A percentile compares a stretch with the other conserved stretches of the same genome.
Evolutionary conservation across 352 stramenopile genomes (phyloP).

Genomic region (Pythium dissimile): DNA sequence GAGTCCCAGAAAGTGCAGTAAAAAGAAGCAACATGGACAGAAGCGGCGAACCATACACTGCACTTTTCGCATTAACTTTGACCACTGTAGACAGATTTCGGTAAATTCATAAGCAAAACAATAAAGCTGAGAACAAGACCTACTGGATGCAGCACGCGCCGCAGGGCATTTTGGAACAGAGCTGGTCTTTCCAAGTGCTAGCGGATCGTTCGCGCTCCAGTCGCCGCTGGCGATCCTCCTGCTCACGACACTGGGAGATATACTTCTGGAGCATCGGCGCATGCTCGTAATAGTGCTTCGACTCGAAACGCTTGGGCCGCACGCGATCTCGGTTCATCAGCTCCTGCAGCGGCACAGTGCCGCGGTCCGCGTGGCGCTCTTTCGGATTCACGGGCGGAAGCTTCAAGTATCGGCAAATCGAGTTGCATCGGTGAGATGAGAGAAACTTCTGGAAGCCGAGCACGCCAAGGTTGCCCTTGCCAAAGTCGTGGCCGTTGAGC

Average conservation of each 20-base stretch:
- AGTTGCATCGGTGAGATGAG: constrained; percentile 86
- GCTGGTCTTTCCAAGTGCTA: constrained; percentile 8
- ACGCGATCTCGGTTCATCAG: constrained; percentile 78
- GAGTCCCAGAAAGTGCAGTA: background rate
- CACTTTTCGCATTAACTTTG: background rate
- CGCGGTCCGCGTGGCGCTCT: constrained; percentile 64
- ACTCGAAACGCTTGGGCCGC: constrained; percentile 71
- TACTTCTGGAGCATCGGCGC: constrained; percentile 87
- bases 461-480: constrained; percentile 83
- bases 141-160: constrained; percentile 17
- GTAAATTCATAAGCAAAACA: background rate
- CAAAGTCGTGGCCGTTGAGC: constrained; percentile 84
- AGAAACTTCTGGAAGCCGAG: constrained; percentile 87
- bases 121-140: background rate
- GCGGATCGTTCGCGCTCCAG: constrained; percentile 3
- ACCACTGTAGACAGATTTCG: background rate
- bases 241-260: constrained; percentile 63
- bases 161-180: constrained; percentile 1
- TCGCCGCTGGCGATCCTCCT: constrained; percentile 25
- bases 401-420: constrained; percentile 85
- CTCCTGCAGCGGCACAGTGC: constrained; percentile 73
- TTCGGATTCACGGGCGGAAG: constrained; percentile 79
- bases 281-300: constrained; percentile 85
- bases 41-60: no score
- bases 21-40: background rate